Conservation (phyloP, 495 filamentous ascomycete species). For the Penicillium psychrofluorescens region DNA sequence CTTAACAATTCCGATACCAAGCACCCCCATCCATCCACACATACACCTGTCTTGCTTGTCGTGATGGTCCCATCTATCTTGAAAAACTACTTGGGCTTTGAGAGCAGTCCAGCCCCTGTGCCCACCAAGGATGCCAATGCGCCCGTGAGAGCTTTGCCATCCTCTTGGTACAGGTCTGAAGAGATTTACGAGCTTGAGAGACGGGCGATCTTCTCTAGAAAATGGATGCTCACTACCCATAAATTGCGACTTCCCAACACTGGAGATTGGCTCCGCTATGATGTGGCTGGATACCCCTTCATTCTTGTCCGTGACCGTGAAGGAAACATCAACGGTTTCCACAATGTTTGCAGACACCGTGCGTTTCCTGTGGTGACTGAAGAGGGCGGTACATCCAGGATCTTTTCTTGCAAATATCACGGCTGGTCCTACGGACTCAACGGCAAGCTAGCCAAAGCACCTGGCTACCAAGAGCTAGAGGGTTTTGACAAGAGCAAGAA, state of each 20-base stretch:
- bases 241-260: conserved; percentile 34
- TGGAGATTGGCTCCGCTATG: conserved; percentile 42
- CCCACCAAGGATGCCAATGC: conserved; percentile 1
- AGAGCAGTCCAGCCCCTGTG: conserved; percentile 1
- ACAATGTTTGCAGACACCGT: conserved; percentile 53
- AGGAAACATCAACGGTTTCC: conserved; percentile 48
- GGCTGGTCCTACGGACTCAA: conserved; percentile 53
- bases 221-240: conserved; percentile 50
- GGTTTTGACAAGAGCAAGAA: conserved; percentile 51
- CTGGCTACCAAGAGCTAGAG: conserved; percentile 44
- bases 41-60: not conserved
- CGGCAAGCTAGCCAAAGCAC: conserved; percentile 53
- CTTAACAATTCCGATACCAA: too few relatives aligned
- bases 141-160: conserved; percentile 31
- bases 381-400: conserved; percentile 36
- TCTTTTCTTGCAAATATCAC: conserved; percentile 53
- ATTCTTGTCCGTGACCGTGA: conserved; percentile 42
- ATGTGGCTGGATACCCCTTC: conserved; percentile 42
- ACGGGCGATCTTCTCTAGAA: conserved; percentile 44
- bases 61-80: not conserved
- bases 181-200: conserved; percentile 48
- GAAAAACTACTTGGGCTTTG: conserved; percentile 22
- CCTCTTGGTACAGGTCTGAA: conserved; percentile 42
- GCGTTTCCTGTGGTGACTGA: conserved; percentile 49
- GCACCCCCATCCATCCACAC: not conserved